Conservation (phyloP, 192 early-diverging fungal species). For the Mortierella antarctica region DNA sequence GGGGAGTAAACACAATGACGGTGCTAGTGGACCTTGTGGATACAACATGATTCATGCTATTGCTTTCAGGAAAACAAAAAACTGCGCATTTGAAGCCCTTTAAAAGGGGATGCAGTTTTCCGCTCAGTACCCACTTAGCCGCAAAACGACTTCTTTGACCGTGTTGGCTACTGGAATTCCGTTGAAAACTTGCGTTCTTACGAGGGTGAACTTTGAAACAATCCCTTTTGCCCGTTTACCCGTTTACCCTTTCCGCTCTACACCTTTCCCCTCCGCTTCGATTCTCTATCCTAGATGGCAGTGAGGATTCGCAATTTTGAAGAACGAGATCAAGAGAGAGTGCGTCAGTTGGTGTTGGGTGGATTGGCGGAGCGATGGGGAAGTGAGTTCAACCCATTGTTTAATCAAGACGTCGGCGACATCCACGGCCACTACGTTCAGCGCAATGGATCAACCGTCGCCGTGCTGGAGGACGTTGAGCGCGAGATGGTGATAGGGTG, state of each 20-base stretch:
- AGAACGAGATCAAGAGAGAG: conserved; percentile 24
- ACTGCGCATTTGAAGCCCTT: too few relatives aligned
- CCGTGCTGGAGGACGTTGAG: conserved; percentile 14
- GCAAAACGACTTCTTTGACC: too few relatives aligned
- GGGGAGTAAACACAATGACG: too few relatives aligned
- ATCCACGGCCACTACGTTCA: conserved; percentile 38
- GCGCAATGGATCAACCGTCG: conserved; percentile 19
- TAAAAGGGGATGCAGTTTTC: too few relatives aligned
- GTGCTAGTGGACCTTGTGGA: too few relatives aligned
- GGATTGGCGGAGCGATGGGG: conserved; percentile 44
- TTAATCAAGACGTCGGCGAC: conserved; percentile 37
- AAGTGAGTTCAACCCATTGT: conserved; percentile 22
- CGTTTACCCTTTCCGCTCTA: neutral
- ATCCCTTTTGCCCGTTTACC: too few relatives aligned
- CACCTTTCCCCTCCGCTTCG: neutral
- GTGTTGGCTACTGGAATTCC: too few relatives aligned
- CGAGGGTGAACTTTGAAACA: neutral
- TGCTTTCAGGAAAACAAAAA: too few relatives aligned
- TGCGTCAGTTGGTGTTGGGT: conserved; percentile 24
- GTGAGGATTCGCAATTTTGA: conserved; percentile 33
- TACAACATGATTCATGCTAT: too few relatives aligned
- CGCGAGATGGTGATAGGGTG: conserved; percentile 16
- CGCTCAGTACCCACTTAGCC: too few relatives aligned
- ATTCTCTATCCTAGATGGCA: neutral
- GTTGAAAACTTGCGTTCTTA: too few relatives aligned